Conservation (phyloP, 2,329 filamentous ascomycete genomes). For the Pseudocercospora eumusae region DNA sequence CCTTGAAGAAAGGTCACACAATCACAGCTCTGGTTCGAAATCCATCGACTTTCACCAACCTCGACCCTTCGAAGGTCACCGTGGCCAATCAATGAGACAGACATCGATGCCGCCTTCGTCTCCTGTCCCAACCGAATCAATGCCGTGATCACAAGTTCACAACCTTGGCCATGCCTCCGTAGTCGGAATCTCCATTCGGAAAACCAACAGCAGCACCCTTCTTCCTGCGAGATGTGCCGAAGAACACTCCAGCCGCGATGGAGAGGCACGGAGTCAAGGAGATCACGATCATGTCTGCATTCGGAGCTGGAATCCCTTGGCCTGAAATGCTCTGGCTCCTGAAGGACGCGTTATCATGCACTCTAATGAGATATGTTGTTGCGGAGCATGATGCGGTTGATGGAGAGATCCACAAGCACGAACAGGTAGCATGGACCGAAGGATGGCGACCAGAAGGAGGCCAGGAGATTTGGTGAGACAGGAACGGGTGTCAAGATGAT, state of each 20-base stretch:
- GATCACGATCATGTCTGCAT: conserved; percentile 54
- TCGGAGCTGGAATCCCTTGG: conserved; percentile 53
- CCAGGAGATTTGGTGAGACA: neutral
- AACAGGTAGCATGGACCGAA: neutral
- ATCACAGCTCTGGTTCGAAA: conserved; percentile 53
- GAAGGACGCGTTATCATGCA: neutral
- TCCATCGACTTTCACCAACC: conserved; percentile 37
- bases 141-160: conserved; percentile 53
- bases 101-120: conserved; percentile 35
- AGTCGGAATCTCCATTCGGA: conserved; percentile 53
- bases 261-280: conserved; percentile 43
- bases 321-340: neutral
- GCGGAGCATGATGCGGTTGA: neutral
- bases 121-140: conserved; percentile 37
- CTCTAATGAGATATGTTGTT: neutral
- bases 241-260: conserved; percentile 44
- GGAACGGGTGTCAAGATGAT: neutral
- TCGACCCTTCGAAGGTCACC: conserved; percentile 40
- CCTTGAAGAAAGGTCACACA: conserved; percentile 45
- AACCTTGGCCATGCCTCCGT: conserved; percentile 53
- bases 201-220: conserved; percentile 47
- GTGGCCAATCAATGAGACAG: conserved; percentile 27
- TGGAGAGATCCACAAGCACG: neutral
- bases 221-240: conserved; percentile 51
- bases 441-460: neutral